These are phyloP conservation scores for Saccharomyces hybrid DNA, from an alignment of 1,139 yeast species.

Conservation along the genomic window DNA sequence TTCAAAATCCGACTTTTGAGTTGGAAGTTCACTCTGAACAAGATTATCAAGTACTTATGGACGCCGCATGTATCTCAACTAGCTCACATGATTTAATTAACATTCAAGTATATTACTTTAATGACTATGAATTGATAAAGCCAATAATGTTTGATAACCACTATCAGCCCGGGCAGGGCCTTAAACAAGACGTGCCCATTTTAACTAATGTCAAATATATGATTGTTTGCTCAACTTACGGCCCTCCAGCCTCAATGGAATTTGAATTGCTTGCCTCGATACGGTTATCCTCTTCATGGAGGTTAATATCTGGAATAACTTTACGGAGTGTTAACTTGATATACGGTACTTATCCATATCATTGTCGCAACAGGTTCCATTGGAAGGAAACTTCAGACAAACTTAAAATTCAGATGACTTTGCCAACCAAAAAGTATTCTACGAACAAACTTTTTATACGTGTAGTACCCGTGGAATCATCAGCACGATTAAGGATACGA, in stretches of 20 bases:
- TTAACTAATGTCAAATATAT: constrained; percentile 35
- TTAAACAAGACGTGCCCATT: constrained; percentile 32
- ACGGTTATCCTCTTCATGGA: not conserved
- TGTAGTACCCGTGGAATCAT: constrained; percentile 8
- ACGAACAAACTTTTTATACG: constrained; percentile 17
- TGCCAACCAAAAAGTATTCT: constrained; percentile 13
- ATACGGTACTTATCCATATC: not conserved
- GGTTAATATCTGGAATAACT: not conserved
- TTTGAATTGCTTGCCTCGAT: not conserved
- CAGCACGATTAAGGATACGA: constrained; percentile 24
- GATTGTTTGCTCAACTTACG: constrained; percentile 30
- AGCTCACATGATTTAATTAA: constrained; percentile 25
- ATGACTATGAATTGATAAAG: constrained; percentile 27
- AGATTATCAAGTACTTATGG: constrained; percentile 29
- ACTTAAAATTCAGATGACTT: constrained; percentile 13
- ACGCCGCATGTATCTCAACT: constrained; percentile 40
- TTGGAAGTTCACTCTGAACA: constrained; percentile 23
- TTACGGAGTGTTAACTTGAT: not conserved
- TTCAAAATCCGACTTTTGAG: constrained; percentile 58
- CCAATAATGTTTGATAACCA: constrained; percentile 33
- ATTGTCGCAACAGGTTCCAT: not conserved
- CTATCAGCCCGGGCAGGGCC: constrained; percentile 30
- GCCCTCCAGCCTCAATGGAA: constrained; percentile 14
- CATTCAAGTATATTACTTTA: constrained; percentile 31
- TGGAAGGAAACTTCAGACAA: not conserved